phyloP scores from a whole-genome alignment of 768 basidiomycete species.

The Crepidotus variabilis region DNA sequence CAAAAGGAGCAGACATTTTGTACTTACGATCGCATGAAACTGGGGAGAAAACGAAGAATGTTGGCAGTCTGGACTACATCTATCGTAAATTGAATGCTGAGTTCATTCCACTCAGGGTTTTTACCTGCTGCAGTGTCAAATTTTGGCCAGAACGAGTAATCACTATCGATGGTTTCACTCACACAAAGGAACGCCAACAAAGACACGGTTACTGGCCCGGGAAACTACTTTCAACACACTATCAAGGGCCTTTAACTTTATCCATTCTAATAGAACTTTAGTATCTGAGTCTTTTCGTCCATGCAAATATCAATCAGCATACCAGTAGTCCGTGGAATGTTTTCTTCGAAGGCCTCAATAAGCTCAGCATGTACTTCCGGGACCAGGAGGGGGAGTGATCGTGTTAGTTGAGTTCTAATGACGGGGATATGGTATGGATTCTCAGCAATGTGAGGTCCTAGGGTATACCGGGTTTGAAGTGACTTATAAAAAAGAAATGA shows the following conservation, averaged over 20 bases:
- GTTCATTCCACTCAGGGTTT: constrained; percentile 2
- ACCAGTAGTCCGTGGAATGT: constrained; percentile 11
- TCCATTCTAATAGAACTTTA: constrained; percentile 38
- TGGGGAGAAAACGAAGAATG: constrained; percentile 20
- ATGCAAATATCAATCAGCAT: constrained; percentile 5
- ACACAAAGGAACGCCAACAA: constrained; percentile 50
- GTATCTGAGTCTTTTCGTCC: background rate
- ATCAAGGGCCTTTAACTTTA: constrained; percentile 20
- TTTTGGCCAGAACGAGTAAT: background rate
- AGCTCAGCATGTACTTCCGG: constrained; percentile 45
- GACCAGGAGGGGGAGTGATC: constrained; percentile 32
- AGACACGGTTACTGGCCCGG: no score
- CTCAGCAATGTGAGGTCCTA: constrained; percentile 23
- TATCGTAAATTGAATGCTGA: constrained; percentile 1
- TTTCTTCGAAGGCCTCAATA: constrained; percentile 25
- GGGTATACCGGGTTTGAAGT: constrained; percentile 30
- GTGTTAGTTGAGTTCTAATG: constrained; percentile 29
- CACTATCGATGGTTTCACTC: constrained; percentile 8
- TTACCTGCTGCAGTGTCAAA: background rate
- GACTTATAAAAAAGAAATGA: constrained; percentile 29
- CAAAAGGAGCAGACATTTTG: background rate
- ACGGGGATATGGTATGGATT: constrained; percentile 30
- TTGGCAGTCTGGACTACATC: background rate
- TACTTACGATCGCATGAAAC: constrained; percentile 22
- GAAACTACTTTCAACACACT: constrained; percentile 30